Percentiles rank a stretch among this genome's conserved stretches.
phyloP scores from a whole-genome alignment of 2,329 filamentous ascomycete genomes.

The Diaporthe batatas region DNA sequence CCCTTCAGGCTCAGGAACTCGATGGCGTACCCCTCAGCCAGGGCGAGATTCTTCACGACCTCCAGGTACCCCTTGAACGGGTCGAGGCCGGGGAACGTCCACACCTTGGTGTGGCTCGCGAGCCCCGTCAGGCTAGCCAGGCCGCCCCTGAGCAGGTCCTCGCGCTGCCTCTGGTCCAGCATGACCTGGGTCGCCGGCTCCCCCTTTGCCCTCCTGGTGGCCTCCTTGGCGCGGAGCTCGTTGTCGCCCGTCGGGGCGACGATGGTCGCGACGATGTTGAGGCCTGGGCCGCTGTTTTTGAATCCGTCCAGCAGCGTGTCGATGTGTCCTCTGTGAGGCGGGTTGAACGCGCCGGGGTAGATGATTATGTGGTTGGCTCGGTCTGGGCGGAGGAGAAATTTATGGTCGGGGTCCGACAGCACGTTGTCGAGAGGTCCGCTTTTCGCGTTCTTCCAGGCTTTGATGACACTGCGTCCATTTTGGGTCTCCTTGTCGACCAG shows the following conservation, averaged over 20 bases:
- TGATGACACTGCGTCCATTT: too few relatives aligned
- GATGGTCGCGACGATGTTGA: neutral
- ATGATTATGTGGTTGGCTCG: neutral
- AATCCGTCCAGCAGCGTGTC: neutral
- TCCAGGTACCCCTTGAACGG: neutral
- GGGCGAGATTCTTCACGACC: neutral
- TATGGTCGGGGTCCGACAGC: too few relatives aligned
- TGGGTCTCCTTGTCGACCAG: too few relatives aligned
- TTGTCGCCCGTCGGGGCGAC: neutral
- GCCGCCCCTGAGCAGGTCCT: neutral
- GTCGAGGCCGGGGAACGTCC: neutral
- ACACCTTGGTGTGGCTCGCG: neutral
- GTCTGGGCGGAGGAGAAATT: neutral
- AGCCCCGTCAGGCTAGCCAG: neutral
- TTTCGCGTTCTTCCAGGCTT: too few relatives aligned
- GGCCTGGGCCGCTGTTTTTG: neutral
- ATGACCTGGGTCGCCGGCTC: accelerated
- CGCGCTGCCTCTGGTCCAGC: neutral
- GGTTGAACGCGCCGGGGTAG: neutral
- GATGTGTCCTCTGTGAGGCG: neutral
- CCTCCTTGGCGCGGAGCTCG: neutral
- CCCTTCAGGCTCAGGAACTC: conserved; percentile 4
- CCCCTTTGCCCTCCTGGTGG: neutral
- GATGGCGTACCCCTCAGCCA: neutral
- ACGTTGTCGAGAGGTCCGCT: too few relatives aligned